Conservation (phyloP, 208 protist species). For the Herpetomonas samuelpessoai region DNA sequence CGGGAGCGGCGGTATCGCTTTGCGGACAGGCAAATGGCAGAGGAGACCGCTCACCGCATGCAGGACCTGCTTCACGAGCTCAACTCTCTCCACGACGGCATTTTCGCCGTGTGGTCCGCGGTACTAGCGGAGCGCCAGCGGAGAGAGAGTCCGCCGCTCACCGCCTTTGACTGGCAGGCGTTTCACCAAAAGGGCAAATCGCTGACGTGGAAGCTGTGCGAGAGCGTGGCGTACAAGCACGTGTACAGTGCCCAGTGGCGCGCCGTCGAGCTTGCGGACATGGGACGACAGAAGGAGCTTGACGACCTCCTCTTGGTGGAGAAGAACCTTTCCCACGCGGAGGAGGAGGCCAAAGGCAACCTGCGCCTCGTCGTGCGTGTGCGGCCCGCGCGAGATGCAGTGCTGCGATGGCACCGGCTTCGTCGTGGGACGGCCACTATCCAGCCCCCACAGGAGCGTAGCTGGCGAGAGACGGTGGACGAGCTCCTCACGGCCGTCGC, state of each 20-base stretch:
- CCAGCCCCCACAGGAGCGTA: neutral
- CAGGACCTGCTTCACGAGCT: neutral
- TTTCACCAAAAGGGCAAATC: neutral
- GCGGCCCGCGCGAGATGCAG: neutral
- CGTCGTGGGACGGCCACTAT: neutral
- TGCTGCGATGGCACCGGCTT: neutral
- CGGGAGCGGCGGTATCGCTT: neutral
- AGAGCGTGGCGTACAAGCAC: neutral
- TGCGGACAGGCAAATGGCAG: neutral
- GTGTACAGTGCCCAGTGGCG: neutral
- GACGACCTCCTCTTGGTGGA: neutral
- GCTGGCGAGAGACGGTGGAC: neutral
- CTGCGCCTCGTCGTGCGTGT: neutral
- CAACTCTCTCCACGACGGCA: neutral
- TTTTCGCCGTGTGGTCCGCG: neutral
- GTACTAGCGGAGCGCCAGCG: neutral
- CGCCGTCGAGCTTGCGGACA: neutral
- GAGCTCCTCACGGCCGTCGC: neutral
- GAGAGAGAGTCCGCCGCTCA: neutral
- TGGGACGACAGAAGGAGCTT: neutral
- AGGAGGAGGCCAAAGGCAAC: neutral
- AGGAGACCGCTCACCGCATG: neutral
- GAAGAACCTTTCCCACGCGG: neutral
- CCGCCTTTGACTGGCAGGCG: neutral
- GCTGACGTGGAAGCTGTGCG: neutral